A percentile compares a stretch with the other conserved stretches of the same genome.
These are phyloP conservation scores for Candida takata DNA, from an alignment of 805 yeast species.

Conservation along the genomic window DNA sequence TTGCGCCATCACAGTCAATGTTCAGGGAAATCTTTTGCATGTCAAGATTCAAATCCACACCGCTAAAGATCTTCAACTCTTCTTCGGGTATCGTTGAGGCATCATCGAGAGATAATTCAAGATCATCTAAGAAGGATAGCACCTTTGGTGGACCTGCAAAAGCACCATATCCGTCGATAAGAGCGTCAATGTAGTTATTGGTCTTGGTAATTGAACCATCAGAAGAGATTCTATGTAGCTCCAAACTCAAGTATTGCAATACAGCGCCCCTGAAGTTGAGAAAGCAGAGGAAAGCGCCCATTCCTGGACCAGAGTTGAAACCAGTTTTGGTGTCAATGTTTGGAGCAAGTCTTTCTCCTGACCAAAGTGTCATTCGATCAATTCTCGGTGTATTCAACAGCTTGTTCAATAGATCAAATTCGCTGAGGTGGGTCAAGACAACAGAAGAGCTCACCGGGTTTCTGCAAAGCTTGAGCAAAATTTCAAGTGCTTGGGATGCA, in stretches of 20 bases:
- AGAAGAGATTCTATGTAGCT: conserved; percentile 52
- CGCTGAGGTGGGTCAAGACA: conserved; percentile 47
- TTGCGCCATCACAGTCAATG: conserved; percentile 22
- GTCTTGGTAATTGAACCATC: conserved; percentile 44
- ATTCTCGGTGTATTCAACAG: conserved; percentile 46
- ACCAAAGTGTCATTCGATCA: conserved; percentile 51
- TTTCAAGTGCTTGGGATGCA: conserved; percentile 51
- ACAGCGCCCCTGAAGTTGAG: conserved; percentile 53
- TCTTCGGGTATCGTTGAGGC: conserved; percentile 25
- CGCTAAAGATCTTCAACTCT: conserved; percentile 5
- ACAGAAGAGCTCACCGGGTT: conserved; percentile 46
- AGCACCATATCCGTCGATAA: conserved; percentile 45
- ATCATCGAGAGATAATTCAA: conserved; percentile 50
- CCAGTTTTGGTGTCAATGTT: conserved; percentile 27
- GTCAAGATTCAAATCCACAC: conserved; percentile 35
- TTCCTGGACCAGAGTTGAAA: conserved; percentile 28
- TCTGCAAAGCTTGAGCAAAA: conserved; percentile 54
- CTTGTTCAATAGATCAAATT: conserved; percentile 42
- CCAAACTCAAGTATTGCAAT: conserved; percentile 62
- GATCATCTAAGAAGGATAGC: conserved; percentile 61
- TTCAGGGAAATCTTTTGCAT: conserved; percentile 31
- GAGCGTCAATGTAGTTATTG: conserved; percentile 41
- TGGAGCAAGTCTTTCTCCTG: conserved; percentile 36
- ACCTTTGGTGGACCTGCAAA: conserved; percentile 59
- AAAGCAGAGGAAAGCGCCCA: conserved; percentile 54